A percentile compares a stretch with the other conserved stretches of the same genome.
Evolutionary conservation across 768 basidiomycete genomes (phyloP).

Genomic region (Rhodotorula sphaerocarpa): DNA sequence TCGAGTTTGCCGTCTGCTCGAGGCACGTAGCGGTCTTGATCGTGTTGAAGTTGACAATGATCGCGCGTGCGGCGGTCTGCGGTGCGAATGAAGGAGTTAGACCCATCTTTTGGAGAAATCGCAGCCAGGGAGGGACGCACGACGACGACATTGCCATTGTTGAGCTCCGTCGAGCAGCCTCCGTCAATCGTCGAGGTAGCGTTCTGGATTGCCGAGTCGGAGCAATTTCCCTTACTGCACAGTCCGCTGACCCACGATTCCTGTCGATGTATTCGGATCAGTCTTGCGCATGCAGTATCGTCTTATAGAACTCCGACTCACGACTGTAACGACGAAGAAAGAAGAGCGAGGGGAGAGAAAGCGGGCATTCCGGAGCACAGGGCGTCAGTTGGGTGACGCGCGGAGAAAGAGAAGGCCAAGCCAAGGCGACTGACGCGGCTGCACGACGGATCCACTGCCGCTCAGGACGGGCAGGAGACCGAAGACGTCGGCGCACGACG

Average conservation of each 20-base stretch:
- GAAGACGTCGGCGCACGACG: slow-evolving; percentile 5
- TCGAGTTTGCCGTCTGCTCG: slow-evolving; percentile 31
- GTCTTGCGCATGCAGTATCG: too few relatives aligned
- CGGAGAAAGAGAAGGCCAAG: background rate
- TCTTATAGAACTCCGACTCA: too few relatives aligned
- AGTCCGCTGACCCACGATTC: background rate
- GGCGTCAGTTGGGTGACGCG: background rate
- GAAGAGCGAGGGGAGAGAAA: background rate
- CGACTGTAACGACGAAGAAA: background rate
- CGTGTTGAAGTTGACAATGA: slow-evolving; percentile 8
- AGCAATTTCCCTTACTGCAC: background rate
- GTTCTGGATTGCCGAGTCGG: slow-evolving; percentile 1
- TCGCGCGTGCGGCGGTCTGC: background rate
- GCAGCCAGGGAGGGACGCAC: too few relatives aligned
- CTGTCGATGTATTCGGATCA: background rate
- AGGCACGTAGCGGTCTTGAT: slow-evolving; percentile 22
- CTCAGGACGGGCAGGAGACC: slow-evolving; percentile 6
- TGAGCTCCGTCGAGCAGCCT: slow-evolving; percentile 9
- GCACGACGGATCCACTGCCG: background rate
- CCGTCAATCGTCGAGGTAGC: slow-evolving; percentile 9
- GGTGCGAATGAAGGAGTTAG: too few relatives aligned
- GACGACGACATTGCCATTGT: background rate
- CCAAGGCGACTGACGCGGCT: background rate
- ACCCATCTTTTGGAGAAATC: too few relatives aligned
- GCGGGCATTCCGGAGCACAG: too few relatives aligned